These are phyloP conservation scores for Myrica gale DNA, from an alignment of 306 rosid genomes.

Conservation along the genomic window DNA sequence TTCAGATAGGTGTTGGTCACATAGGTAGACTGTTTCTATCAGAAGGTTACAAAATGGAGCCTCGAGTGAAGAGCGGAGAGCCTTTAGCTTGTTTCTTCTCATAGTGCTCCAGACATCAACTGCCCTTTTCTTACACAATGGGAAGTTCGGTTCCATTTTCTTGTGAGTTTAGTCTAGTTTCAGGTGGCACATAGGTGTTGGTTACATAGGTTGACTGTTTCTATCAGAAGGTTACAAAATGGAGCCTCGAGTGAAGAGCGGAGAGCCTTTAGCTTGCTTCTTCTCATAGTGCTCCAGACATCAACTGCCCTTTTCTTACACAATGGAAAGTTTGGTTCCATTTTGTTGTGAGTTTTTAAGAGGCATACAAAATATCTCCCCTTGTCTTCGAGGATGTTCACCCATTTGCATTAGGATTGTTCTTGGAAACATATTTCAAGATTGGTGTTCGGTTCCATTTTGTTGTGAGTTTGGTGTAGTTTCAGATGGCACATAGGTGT, in stretches of 20 bases:
- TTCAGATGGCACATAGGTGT: background rate
- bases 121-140: slow-evolving; percentile 36
- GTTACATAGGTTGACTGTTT: background rate
- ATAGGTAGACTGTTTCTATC: slow-evolving; percentile 1
- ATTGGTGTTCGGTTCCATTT: too few relatives aligned
- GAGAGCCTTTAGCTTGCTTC: slow-evolving; percentile 44
- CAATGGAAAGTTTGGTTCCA: slow-evolving; percentile 33
- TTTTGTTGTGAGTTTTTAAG: slow-evolving; percentile 23
- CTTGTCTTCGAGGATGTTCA: background rate
- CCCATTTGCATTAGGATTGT: background rate
- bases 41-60: slow-evolving; percentile 34
- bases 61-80: slow-evolving; percentile 58
- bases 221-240: slow-evolving; percentile 1
- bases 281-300: slow-evolving; percentile 56
- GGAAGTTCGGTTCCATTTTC: slow-evolving; percentile 34
- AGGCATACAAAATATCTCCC: slow-evolving; percentile 23
- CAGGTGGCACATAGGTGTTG: background rate
- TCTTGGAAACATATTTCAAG: background rate
- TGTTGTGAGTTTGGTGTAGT: too few relatives aligned
- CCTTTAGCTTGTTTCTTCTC: slow-evolving; percentile 55
- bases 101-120: slow-evolving; percentile 43
- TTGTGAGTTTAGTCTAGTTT: background rate
- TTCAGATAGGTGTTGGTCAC: background rate
- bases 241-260: slow-evolving; percentile 70
- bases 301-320: slow-evolving; percentile 34